phyloP scores from a whole-genome alignment of 345 rosid genomes.

The Bruguiera parviflora region DNA sequence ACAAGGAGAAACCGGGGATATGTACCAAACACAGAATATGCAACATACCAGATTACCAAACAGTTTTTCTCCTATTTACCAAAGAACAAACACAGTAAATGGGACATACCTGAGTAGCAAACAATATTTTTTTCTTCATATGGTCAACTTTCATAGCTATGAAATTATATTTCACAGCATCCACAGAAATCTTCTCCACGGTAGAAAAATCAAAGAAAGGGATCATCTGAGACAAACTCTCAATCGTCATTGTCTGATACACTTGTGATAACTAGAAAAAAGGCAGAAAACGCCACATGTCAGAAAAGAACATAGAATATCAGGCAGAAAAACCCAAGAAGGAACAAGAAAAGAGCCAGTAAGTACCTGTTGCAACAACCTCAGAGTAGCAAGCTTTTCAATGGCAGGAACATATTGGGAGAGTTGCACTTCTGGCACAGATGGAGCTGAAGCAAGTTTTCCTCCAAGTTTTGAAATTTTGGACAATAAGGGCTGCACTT shows the following conservation, averaged over 20 bases:
- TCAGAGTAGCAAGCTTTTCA: constrained; percentile 83
- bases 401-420: constrained; percentile 75
- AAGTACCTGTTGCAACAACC: constrained; percentile 84
- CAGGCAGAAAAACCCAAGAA: background rate
- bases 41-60: no score
- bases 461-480: constrained; percentile 87
- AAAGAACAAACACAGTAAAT: background rate
- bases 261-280: constrained; percentile 77
- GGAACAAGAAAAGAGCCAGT: constrained; percentile 2
- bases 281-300: background rate
- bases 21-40: no score
- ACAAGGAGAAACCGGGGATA: no score
- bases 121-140: constrained; percentile 65
- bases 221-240: constrained; percentile 70
- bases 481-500: constrained; percentile 66
- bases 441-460: constrained; percentile 83
- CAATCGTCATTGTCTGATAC: constrained; percentile 79
- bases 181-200: constrained; percentile 90
- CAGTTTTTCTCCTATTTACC: no score
- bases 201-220: constrained; percentile 79
- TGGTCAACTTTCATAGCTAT: constrained; percentile 88
- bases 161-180: constrained; percentile 80
- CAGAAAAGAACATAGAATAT: background rate
- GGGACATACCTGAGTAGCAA: constrained; percentile 60
- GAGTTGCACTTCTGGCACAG: constrained; percentile 83